Evolutionary conservation across 1,284 basidiomycete genomes (phyloP), one percentile per base, ranked within the genome.

Genomic region (Puccinia brachypodii): DNA sequence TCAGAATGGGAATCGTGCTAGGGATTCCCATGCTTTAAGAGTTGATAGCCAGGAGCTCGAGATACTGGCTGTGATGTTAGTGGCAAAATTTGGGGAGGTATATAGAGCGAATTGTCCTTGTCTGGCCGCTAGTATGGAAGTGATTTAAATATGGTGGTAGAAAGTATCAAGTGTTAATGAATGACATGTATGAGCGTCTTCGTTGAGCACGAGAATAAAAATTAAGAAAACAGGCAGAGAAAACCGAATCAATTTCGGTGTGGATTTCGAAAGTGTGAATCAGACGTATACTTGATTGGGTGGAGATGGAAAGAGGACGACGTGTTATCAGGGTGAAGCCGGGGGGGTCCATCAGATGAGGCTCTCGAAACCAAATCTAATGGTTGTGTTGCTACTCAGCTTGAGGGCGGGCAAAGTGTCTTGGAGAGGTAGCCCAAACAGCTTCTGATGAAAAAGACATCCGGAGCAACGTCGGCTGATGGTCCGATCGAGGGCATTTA

Each of bases 341-440:
- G 62, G n/a, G n/a, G n/a, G 38, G 2, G 0, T 42, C 25, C 64
- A 42, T 42, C 40, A 68, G 36, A 68, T 44, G 13, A 2, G n/a
- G 25, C 38, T 22, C 8, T 68, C 40, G 19, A 25, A 44, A 31
- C 56, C 56, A 60, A 16, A 16, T 11, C 22, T 60, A 9, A n/a
- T 66, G 38, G 16, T 2, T 28, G 64, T 44, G 38, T 42, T 38
- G 33, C 38, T 28, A 28, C 40, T 44, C 7, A 44, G n/a, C 22
- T 28, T n/a, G 1, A 44, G 40, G 64, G 22, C 22, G 64, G 40
- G 22, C n/a, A 4, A 22, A 36, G 33, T 68, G 64, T 68, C 13
- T 68, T 38, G 40, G n/a, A 44, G 38, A 40, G 44, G 64, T 68
- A 68, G 64, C 40, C 13, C 64, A 68, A 68, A 68, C 64, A 68